Conservation (phyloP, 495 filamentous ascomycete genomes). For the Platismatia glauca region DNA sequence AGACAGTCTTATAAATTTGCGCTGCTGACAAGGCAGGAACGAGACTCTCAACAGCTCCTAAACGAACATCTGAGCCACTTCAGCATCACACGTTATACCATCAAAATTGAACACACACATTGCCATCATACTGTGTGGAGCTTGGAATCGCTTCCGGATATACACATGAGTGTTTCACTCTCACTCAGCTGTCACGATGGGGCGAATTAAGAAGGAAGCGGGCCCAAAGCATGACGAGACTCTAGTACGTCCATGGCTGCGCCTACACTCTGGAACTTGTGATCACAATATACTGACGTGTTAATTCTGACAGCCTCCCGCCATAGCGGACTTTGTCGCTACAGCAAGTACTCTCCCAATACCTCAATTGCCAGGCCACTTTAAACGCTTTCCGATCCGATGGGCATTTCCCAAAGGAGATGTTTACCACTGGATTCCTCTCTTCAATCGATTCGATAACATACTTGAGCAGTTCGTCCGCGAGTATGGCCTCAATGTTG, state of each 20-base stretch:
- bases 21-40: constrained; percentile 9
- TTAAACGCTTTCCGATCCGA: constrained; percentile 70
- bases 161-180: constrained; percentile 41
- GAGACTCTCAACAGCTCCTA: neutral
- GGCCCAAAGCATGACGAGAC: constrained; percentile 89
- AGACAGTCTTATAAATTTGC: neutral
- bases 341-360: constrained; percentile 59
- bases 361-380: constrained; percentile 63
- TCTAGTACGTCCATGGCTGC: constrained; percentile 52
- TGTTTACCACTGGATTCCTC: constrained; percentile 94
- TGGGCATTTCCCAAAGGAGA: constrained; percentile 98
- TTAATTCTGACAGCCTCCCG: constrained; percentile 58
- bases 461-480: constrained; percentile 73
- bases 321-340: constrained; percentile 67
- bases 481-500: constrained; percentile 70
- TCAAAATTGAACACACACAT: neutral
- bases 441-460: constrained; percentile 88
- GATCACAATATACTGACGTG: neutral
- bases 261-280: constrained; percentile 9
- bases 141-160: constrained; percentile 1
- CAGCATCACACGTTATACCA: neutral
- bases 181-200: constrained; percentile 51
- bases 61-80: neutral
- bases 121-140: neutral
- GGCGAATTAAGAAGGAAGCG: constrained; percentile 93